A percentile compares a stretch with the other conserved stretches of the same genome.
phyloP scores from a whole-genome alignment of 495 filamentous ascomycete species.

The Daldinia concentrica region DNA sequence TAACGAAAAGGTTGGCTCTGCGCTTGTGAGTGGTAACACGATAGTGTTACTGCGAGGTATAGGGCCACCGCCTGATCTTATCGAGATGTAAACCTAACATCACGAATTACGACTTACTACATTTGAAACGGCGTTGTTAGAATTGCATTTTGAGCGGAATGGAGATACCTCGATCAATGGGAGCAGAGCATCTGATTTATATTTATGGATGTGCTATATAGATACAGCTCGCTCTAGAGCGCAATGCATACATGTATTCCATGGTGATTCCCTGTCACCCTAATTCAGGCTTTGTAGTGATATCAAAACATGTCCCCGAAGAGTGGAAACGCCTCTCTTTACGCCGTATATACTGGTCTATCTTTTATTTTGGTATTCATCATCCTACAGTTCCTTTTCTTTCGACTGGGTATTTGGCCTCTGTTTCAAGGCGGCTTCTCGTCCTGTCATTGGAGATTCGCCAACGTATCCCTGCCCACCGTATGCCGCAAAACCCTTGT shows the following conservation, averaged over 20 bases:
- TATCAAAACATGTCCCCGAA: neutral
- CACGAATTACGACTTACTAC: constrained; percentile 27
- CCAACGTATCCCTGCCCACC: constrained; percentile 70
- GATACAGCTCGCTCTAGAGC: neutral
- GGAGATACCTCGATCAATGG: constrained; percentile 29
- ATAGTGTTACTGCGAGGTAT: constrained; percentile 89
- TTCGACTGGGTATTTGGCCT: constrained; percentile 53
- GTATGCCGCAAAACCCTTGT: constrained; percentile 74
- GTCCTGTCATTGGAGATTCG: constrained; percentile 60
- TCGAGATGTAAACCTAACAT: constrained; percentile 47
- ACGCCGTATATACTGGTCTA: neutral
- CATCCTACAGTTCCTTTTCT: constrained; percentile 61
- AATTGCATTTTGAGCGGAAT: constrained; percentile 23
- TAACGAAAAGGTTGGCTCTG: constrained; percentile 78
- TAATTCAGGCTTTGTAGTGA: constrained; percentile 1
- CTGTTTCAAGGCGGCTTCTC: constrained; percentile 62
- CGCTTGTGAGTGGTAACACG: constrained; percentile 80
- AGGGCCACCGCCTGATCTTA: constrained; percentile 63
- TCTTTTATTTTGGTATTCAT: constrained; percentile 8
- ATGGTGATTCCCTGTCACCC: neutral
- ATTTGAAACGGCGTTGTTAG: constrained; percentile 39
- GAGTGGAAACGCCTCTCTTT: constrained; percentile 21
- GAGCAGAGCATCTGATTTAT: constrained; percentile 7
- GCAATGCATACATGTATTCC: constrained; percentile 13
- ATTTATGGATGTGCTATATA: constrained; percentile 22